Evolutionary conservation across 1,284 basidiomycete genomes (phyloP), one percentile per base, ranked within the genome.

Genomic region (Amylostereum areolatum): DNA sequence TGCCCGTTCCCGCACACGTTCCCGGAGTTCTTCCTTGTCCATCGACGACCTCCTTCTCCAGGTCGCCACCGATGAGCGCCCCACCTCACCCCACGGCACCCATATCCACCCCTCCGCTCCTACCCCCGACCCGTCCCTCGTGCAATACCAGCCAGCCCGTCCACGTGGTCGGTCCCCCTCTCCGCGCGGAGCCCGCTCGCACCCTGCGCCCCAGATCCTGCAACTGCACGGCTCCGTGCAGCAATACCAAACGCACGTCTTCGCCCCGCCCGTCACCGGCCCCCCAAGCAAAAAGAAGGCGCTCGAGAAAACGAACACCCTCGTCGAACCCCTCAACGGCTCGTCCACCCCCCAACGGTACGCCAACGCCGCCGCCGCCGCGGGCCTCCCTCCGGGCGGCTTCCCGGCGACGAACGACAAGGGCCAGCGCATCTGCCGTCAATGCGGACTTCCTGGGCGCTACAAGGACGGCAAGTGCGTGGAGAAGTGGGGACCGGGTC

Each of bases 381-480:
- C 57, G 1, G 45, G 60, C 7, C 35, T 54, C 11, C 63, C 62
- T 8, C 62, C 61, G 25, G 66, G 66, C 33, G 64, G 66, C 1
- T 83, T 66, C 61, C 78, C 81, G 5, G 64, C 81, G 12, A 77
- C 74, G 1, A 87, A 89, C 59, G 68, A 71, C 1, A 67, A 74
- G 45, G 85, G 85, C 0, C 84, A 89, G 59, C 71, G 86, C 27
- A 86, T 86, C 35, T 89, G 86, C 60, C 69, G 85, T 9, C 83
- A 86, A 58, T 89, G 87, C 56, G 83, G 84, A 0, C 66, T 79
- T 33, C 68, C 78, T 1, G 80, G 80, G 0, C 68, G 87, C 1
- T 89, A 89, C 69, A 90, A 89, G 69, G 88, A 90, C 10, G 83
- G 83, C 12, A 89, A 89, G 60, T 90, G 88, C 59, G 85, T 90